A percentile compares a stretch with the other conserved stretches of the same genome.
Evolutionary conservation across 2,329 filamentous ascomycete species (phyloP).

Genomic region (Tolypocladium pustulatum): DNA sequence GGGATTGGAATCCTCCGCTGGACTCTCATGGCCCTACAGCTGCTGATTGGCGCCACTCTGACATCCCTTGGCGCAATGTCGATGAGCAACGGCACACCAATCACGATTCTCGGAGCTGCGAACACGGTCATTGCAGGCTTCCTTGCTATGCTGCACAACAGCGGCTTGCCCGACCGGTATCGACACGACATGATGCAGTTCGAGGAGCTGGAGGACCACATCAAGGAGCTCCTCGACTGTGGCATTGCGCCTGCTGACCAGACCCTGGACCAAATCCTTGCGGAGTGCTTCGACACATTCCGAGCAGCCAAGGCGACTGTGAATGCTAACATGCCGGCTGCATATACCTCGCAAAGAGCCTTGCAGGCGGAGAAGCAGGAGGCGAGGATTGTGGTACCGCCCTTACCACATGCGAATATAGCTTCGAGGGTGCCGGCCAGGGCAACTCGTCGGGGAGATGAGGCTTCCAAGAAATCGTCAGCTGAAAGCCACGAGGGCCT

Average conservation of each 20-base stretch:
- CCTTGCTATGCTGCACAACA: slow-evolving; percentile 42
- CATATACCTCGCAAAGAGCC: slow-evolving; percentile 20
- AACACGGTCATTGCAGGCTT: slow-evolving; percentile 41
- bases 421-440: slow-evolving; percentile 3
- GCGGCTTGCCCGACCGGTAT: slow-evolving; percentile 40
- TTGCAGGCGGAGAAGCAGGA: slow-evolving; percentile 5
- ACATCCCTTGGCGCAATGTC: slow-evolving; percentile 38
- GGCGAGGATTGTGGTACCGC: neutral
- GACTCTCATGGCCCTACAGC: slow-evolving; percentile 36
- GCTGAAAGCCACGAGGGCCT: neutral
- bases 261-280: slow-evolving; percentile 34
- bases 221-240: slow-evolving; percentile 38
- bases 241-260: slow-evolving; percentile 31
- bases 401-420: neutral
- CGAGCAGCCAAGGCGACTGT: slow-evolving; percentile 35
- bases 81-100: slow-evolving; percentile 23
- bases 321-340: slow-evolving; percentile 34
- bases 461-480: neutral
- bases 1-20: slow-evolving; percentile 30
- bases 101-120: slow-evolving; percentile 37
- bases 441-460: neutral
- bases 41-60: slow-evolving; percentile 36
- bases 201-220: slow-evolving; percentile 35
- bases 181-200: slow-evolving; percentile 39
- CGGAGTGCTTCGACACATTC: slow-evolving; percentile 35